These are phyloP conservation scores for Gonium pectorale DNA, from an alignment of 139 green algal species.

Conservation along the genomic window DNA sequence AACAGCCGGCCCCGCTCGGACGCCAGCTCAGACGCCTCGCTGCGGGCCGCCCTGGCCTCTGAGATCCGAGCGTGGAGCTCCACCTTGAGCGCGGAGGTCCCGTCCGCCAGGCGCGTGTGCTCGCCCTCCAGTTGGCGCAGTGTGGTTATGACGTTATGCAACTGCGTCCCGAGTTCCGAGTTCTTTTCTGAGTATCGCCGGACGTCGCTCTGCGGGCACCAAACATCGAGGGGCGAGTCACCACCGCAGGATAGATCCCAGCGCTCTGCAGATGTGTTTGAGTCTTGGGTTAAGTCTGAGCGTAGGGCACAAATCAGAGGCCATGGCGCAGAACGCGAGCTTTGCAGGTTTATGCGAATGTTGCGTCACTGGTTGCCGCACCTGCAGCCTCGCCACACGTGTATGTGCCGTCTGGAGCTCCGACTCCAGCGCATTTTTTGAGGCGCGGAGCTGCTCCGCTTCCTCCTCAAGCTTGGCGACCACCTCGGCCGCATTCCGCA, in stretches of 20 bases:
- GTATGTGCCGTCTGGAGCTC: neutral
- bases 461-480: conserved; percentile 21
- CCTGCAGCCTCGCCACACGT: neutral
- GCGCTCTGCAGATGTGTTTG: neutral
- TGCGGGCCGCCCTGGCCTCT: neutral
- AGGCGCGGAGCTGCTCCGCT: neutral
- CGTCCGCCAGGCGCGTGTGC: conserved; percentile 13
- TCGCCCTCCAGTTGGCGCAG: conserved; percentile 14
- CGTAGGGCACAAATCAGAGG: neutral
- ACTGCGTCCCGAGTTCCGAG: neutral
- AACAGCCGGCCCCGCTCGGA: neutral
- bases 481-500: neutral
- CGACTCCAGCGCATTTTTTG: neutral
- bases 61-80: conserved; percentile 1
- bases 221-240: too few species aligned
- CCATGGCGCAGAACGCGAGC: neutral
- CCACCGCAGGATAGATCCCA: neutral
- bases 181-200: neutral
- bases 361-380: neutral
- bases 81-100: neutral
- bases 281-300: neutral
- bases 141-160: neutral
- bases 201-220: neutral
- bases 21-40: conserved; percentile 20
- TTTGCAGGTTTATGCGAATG: neutral